Base-by-base conservation (phyloP, 768 basidiomycete genomes). In the Russula sp. region DNA sequence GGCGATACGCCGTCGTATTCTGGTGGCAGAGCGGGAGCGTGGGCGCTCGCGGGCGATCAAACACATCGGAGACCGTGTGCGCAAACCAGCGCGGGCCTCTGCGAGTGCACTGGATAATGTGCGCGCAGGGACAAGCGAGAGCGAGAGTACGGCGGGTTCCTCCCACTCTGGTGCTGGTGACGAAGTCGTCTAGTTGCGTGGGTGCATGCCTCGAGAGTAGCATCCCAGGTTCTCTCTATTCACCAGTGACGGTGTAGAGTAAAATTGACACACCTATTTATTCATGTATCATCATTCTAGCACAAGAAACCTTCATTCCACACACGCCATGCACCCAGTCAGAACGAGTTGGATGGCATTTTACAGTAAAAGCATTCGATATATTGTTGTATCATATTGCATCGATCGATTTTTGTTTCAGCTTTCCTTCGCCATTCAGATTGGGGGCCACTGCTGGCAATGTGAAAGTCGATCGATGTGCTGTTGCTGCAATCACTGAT, bases 21-120 rank as follows among this genome's bases (percentile, higher is more conserved):
- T 34, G 5, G 35, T 20, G 16, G 11, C 42, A 2, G 66, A 65
- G 41, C 65, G 54, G 9, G 66, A 67, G 43, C 66, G 66, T 34
- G 66, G 66, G n/a, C 64, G 66, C 18, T 67, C 66, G 35, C 64
- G 66, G 8, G 50, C 34, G 4, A 46, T 66, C 45, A 67, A 67
- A 42, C 64, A 55, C 38, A 65, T 67, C 13, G 66, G 64, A 34
- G 66, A 67, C 25, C 62, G 62, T 42, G 6, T 36, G 32, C 62
- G 62, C 46, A 49, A 35, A 41, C 56, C 48, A 1, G 9, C 36
- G 7, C n/a, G 49, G 7, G 7, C 35, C 25, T 41, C n/a, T 32
- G 34, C 36, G 18, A 43, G 34, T 32, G n/a, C 55, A 16, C 45
- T 18, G 7, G 22, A 41, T 41, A 29, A 41, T 58, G 7, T 36